Conservation (phyloP, 2,329 filamentous ascomycete genomes). For the Fusarium staphyleae region DNA sequence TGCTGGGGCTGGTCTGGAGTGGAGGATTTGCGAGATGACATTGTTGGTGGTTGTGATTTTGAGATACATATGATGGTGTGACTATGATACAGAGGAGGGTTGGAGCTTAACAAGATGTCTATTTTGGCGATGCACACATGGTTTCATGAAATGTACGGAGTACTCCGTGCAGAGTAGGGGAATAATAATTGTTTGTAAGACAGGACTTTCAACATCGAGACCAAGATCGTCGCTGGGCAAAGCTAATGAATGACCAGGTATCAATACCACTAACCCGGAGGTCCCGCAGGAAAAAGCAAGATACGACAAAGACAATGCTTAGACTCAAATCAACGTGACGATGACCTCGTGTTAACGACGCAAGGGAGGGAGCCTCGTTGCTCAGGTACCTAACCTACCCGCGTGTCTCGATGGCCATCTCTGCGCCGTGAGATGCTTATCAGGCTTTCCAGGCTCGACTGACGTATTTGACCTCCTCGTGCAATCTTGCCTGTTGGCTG, state of each 20-base stretch:
- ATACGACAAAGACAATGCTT: constrained; percentile 19
- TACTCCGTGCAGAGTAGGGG: too few relatives aligned
- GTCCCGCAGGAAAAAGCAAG: constrained; percentile 7
- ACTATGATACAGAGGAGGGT: constrained; percentile 1
- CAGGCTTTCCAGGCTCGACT: constrained; percentile 14
- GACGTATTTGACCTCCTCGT: constrained; percentile 23
- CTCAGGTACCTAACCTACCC: constrained; percentile 6
- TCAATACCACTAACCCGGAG: neutral
- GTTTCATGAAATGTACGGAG: neutral
- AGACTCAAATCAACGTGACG: constrained; percentile 5
- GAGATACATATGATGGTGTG: constrained; percentile 29
- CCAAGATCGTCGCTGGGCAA: neutral
- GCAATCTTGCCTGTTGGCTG: constrained; percentile 25
- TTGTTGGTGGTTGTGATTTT: constrained; percentile 21
- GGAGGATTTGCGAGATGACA: constrained; percentile 27
- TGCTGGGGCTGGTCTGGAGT: constrained; percentile 11
- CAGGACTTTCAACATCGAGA: neutral
- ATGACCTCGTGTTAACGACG: constrained; percentile 20
- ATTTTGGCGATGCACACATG: too few relatives aligned
- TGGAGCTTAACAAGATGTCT: neutral
- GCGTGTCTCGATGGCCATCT: constrained; percentile 29
- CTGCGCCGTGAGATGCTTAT: constrained; percentile 11
- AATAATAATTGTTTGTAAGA: neutral
- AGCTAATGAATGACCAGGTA: neutral
- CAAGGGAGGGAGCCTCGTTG: constrained; percentile 19